Evolutionary conservation across 2,329 filamentous ascomycete genomes (phyloP).

Genomic region (Colletotrichum liriopes): DNA sequence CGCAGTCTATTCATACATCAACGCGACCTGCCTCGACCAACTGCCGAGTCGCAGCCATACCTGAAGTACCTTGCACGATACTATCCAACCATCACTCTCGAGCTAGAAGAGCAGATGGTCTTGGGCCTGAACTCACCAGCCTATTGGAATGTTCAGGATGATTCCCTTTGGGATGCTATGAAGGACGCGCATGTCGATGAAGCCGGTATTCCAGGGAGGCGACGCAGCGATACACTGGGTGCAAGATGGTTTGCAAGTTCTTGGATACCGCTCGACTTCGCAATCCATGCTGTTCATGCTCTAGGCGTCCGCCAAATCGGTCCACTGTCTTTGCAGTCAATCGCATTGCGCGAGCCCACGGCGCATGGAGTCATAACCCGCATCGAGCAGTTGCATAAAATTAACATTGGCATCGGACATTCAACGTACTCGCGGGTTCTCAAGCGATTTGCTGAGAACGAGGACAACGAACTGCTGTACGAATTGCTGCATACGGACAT

Average conservation of each 20-base stretch:
- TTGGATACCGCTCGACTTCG: constrained; percentile 80
- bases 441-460: constrained; percentile 72
- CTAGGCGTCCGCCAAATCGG: constrained; percentile 82
- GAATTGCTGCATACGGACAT: constrained; percentile 65
- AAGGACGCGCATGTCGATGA: constrained; percentile 58
- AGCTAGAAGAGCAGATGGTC: constrained; percentile 54
- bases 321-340: constrained; percentile 82
- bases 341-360: constrained; percentile 77
- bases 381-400: constrained; percentile 72
- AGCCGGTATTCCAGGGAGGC: constrained; percentile 59
- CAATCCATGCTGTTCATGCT: constrained; percentile 78
- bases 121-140: constrained; percentile 19
- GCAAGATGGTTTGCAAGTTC: constrained; percentile 85
- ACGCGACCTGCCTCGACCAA: constrained; percentile 59
- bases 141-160: constrained; percentile 24
- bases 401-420: constrained; percentile 74
- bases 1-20: constrained; percentile 58
- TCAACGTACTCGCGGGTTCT: constrained; percentile 78
- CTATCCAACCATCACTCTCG: constrained; percentile 58
- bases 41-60: constrained; percentile 61
- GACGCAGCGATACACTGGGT: constrained; percentile 78
- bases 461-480: constrained; percentile 65
- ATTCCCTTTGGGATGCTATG: constrained; percentile 52
- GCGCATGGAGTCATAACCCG: constrained; percentile 70
- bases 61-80: constrained; percentile 64